Evolutionary conservation across 352 stramenopile species (phyloP), one percentile per base, ranked within the genome.

Genomic region (Globisporangium spiculum): DNA sequence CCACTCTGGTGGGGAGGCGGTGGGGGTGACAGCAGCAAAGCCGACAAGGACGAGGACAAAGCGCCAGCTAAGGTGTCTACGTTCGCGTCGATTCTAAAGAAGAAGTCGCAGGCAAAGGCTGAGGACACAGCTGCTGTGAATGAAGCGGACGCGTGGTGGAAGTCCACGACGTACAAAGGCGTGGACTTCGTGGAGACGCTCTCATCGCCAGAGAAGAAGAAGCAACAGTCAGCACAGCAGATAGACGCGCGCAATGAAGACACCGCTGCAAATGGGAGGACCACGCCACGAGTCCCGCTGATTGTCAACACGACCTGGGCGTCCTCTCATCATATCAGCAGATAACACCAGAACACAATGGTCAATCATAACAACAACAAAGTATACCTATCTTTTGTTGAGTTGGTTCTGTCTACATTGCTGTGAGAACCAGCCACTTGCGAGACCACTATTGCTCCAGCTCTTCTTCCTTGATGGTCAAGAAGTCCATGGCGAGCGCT

Each of bases 91-190:
- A 65, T 61, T 55, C 75, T 73, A 34, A 70, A 74, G 26, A 70
- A 74, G 26, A 76, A 75, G 48, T 60, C 65, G 30, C 52, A 76
- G 75, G 46, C 65, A 63, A 46, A 56, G 14, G 9, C 18, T 5
- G 52, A 52, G 4, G 20, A 56, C 0, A 18, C 68, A 38, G 26
- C 8, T 32, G 50, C 54, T 3, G 57, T 55, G 22, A 70, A 68
- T 36, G 65, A 79, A 6, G 54, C 63, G 4, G 82, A 86, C 38
- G 59, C 76, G 10, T 94, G 86, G 86, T 94, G 86, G 86, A 90
- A 86, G 36, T 68, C 79, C 0, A 72, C 76, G 22, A 82, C 71
- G 38, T 94, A 94, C 80, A 94, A 93, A 75, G 83, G 84, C 59
- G 84, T 75, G 27, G 75, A 94, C 69, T 94, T 86, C 56, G 71